Evolutionary conservation across 345 rosid species (phyloP).

Genomic region (Excoecaria cochinchinensis): DNA sequence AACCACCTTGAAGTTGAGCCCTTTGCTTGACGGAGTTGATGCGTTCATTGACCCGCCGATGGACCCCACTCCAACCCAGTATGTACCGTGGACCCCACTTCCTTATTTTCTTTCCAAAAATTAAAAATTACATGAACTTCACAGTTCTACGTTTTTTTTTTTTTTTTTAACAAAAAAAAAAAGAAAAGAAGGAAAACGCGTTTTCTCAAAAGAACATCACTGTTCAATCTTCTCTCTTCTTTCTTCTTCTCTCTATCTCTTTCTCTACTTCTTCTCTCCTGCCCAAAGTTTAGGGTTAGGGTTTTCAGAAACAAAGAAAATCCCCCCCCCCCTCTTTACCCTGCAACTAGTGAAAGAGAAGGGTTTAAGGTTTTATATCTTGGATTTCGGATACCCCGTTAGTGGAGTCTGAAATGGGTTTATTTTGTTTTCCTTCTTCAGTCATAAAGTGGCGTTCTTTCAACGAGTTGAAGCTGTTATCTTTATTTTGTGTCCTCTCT

Average conservation of each 20-base stretch:
- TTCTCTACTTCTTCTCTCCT: constrained; percentile 18
- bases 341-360: constrained; percentile 12
- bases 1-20: constrained; percentile 11
- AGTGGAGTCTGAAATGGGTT: constrained; percentile 44
- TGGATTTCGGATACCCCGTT: constrained; percentile 21
- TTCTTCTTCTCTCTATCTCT: neutral
- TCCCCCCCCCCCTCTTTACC: neutral
- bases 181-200: constrained; percentile 45
- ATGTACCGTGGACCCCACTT: constrained; percentile 30
- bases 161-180: constrained; percentile 7
- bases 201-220: constrained; percentile 35
- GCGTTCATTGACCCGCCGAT: constrained; percentile 30
- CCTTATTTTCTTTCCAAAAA: neutral
- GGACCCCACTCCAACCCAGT: constrained; percentile 2
- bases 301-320: neutral
- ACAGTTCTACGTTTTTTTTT: neutral
- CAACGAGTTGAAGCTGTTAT: constrained; percentile 27
- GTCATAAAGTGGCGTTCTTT: constrained; percentile 51
- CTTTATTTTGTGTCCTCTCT: constrained; percentile 27
- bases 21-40: constrained; percentile 27
- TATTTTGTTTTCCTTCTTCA: constrained; percentile 36
- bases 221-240: constrained; percentile 25
- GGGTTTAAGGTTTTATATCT: constrained; percentile 11
- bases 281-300: constrained; percentile 38
- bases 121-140: constrained; percentile 8